Evolutionary conservation across 2,329 filamentous ascomycete species (phyloP).

Genomic region (Neofusicoccum parvum): DNA sequence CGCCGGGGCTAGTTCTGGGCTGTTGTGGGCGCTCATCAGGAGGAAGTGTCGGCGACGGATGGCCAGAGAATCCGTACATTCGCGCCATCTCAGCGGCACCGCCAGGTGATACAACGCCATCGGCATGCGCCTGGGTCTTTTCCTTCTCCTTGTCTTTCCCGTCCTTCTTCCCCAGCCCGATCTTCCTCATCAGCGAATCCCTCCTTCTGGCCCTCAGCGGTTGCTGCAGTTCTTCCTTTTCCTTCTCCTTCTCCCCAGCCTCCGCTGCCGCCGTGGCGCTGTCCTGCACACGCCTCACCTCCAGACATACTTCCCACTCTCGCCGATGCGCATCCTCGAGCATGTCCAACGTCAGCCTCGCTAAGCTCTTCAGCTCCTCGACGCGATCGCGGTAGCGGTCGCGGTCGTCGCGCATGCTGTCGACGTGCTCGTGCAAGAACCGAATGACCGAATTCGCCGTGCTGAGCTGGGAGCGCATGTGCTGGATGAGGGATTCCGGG

Average conservation of each 20-base stretch:
- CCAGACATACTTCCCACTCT: conserved; percentile 17
- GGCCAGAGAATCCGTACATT: neutral
- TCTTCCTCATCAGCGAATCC: conserved; percentile 1
- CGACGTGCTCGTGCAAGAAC: conserved; percentile 19
- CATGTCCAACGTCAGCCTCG: conserved; percentile 11
- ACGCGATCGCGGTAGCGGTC: conserved; percentile 3
- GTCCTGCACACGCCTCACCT: neutral
- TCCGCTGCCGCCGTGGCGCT: neutral
- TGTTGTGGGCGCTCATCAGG: neutral
- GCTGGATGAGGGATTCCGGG: neutral
- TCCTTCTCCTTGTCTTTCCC: conserved; percentile 2
- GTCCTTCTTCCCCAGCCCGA: neutral
- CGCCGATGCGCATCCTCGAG: conserved; percentile 12
- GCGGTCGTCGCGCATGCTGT: conserved; percentile 16
- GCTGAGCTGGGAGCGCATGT: conserved; percentile 16
- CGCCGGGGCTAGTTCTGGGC: too few species aligned
- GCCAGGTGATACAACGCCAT: too few species aligned
- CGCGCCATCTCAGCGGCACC: neutral
- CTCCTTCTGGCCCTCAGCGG: neutral
- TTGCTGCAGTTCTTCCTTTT: neutral
- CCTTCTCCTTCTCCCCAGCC: neutral
- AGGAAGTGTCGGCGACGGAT: neutral
- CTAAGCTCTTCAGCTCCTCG: conserved; percentile 18
- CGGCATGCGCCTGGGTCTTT: too few species aligned
- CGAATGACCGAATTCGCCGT: conserved; percentile 19